These are phyloP conservation scores for Phyllosticta citribraziliensis DNA, from an alignment of 2,329 filamentous ascomycete species.

Conservation along the genomic window DNA sequence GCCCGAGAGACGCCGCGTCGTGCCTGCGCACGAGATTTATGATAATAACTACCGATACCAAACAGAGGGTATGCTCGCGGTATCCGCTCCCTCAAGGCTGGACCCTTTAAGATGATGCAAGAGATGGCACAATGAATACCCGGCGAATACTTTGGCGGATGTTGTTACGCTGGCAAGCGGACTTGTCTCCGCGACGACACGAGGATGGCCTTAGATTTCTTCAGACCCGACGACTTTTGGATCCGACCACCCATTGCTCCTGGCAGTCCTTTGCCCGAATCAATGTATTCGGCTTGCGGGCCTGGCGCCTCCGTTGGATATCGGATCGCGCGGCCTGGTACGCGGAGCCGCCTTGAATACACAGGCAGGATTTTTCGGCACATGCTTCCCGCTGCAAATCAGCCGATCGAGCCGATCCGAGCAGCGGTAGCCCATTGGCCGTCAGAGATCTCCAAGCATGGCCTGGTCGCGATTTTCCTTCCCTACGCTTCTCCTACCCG, in stretches of 20 bases:
- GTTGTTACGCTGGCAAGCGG: not conserved
- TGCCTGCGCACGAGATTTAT: slow-evolving; percentile 9
- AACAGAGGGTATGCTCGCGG: slow-evolving; percentile 7
- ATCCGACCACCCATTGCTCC: not conserved
- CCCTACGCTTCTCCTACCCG: not conserved
- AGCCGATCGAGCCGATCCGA: not conserved
- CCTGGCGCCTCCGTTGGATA: slow-evolving; percentile 2
- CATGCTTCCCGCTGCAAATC: slow-evolving; percentile 2
- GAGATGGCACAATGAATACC: slow-evolving; percentile 1
- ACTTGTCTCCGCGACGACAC: not conserved
- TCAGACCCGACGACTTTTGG: not conserved
- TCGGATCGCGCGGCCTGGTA: not conserved
- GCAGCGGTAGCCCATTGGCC: not conserved
- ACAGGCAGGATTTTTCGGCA: not conserved
- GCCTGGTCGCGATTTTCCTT: slow-evolving; percentile 4
- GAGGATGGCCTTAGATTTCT: not conserved
- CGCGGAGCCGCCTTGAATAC: slow-evolving; percentile 9
- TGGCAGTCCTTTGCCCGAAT: not conserved
- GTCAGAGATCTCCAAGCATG: slow-evolving; percentile 5
- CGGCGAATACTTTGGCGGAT: slow-evolving; percentile 2
- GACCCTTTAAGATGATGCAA: not conserved
- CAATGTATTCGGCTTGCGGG: not conserved
- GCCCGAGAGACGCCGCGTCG: slow-evolving; percentile 8
- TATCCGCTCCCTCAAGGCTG: slow-evolving; percentile 3
- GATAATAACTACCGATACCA: slow-evolving; percentile 6